Evolutionary conservation across 176 grass and related monocot species (phyloP), one percentile per base, ranked within the genome.

Genomic region (bread wheat (Triticum aestivum)): DNA sequence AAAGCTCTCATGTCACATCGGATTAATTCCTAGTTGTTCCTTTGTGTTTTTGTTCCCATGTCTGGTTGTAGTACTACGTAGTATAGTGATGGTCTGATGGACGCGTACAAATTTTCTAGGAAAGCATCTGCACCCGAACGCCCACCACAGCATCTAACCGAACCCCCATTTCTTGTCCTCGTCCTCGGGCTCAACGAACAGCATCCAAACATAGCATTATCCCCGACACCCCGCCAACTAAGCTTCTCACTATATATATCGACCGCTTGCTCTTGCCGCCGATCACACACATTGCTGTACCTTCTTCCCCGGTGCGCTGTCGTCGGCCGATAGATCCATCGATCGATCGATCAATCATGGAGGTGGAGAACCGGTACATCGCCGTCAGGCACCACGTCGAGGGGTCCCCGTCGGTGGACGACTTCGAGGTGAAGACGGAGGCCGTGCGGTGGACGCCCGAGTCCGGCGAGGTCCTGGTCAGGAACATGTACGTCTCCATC

Each of bases 401-500:
- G 21, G 83, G 88, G 0, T 35, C 26, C 86, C 93, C 93, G 54
- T 84, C 90, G 27, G 88, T 78, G 80, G 77, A 38, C 44, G 84
- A 88, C 70, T 92, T 95, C 70, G 86, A 95, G 90, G 21, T 92
- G 5, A 73, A 30, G 65, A 38, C 45, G 35, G 76, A 8, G 27
- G 6, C 38, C 13, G 4, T 65, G 79, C n/a, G 18, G 47, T 89
- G 86, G 79, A 18, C 34, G 27, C 79, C 73, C 4, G 79, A 78
- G 4, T 86, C 90, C 54, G 80, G 80, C 47, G 71, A 86, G 70
- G 88, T 92, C 9, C 70, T 92, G 21, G 86, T 95, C 35, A 27
- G 32, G 69, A 95, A 95, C 86, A 32, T 79, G 1, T 95, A 81
- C 86, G 2, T 95, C 2, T 95, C 90, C 76, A 11, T 95, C 79